Conservation (phyloP, 2,329 filamentous ascomycete species). For the Penicillium psychrosexuale region DNA sequence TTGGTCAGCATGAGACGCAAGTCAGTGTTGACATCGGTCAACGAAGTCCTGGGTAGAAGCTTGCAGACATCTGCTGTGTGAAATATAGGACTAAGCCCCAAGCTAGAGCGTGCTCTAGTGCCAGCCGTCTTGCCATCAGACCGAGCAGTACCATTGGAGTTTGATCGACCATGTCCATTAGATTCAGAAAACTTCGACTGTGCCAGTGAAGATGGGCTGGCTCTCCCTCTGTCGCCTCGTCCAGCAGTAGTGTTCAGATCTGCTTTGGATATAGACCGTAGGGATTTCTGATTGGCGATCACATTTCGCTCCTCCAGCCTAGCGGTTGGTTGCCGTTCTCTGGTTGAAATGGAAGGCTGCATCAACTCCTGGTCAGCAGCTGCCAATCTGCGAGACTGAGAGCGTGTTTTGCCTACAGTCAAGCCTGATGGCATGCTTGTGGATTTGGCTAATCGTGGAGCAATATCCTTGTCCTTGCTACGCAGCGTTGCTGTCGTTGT, state of each 20-base stretch:
- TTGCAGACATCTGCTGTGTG: constrained; percentile 39
- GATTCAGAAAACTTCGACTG: constrained; percentile 16
- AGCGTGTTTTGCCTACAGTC: constrained; percentile 42
- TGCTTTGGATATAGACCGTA: constrained; percentile 16
- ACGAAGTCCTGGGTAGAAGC: constrained; percentile 38
- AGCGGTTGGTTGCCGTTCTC: constrained; percentile 24
- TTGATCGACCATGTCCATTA: constrained; percentile 18
- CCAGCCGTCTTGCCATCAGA: constrained; percentile 30
- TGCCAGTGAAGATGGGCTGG: constrained; percentile 8
- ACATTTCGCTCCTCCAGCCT: constrained; percentile 18
- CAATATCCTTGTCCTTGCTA: constrained; percentile 28
- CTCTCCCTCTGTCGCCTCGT: constrained; percentile 10
- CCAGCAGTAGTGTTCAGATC: constrained; percentile 11
- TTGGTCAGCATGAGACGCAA: constrained; percentile 40
- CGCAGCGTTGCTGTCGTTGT: constrained; percentile 22
- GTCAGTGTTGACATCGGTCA: constrained; percentile 39
- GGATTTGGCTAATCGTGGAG: constrained; percentile 30
- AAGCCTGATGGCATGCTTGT: constrained; percentile 33
- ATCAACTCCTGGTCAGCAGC: constrained; percentile 26
- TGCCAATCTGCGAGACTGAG: constrained; percentile 40
- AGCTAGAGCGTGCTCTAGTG: constrained; percentile 33
- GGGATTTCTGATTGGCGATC: constrained; percentile 11
- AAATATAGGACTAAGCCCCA: constrained; percentile 39
- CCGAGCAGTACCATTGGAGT: constrained; percentile 20
- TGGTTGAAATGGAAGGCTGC: constrained; percentile 9